These are phyloP conservation scores for Poteriospumella lacustris DNA, from an alignment of 108 stramenopile species.

Conservation along the genomic window DNA sequence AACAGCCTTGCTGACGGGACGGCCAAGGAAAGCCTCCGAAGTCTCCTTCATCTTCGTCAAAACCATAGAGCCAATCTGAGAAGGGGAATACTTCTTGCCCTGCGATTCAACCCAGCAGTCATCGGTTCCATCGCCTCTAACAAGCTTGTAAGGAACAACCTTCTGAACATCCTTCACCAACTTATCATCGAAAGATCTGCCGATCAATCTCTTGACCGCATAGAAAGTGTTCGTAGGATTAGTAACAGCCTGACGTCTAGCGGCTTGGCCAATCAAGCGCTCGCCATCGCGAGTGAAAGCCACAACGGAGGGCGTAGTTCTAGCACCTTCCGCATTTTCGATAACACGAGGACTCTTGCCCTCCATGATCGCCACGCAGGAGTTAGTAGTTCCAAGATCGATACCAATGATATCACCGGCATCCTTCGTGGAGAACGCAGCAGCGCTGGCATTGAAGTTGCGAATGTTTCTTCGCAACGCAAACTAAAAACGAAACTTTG, in stretches of 20 bases:
- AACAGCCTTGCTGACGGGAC: slow-evolving; percentile 90
- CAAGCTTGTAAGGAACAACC: slow-evolving; percentile 94
- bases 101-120: slow-evolving; percentile 95
- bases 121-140: slow-evolving; percentile 76
- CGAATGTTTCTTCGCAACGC: too few species aligned
- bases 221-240: slow-evolving; percentile 98
- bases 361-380: slow-evolving; percentile 98
- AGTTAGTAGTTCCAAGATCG: slow-evolving; percentile 99
- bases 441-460: not conserved
- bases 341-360: slow-evolving; percentile 95
- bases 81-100: slow-evolving; percentile 87
- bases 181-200: slow-evolving; percentile 76
- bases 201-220: slow-evolving; percentile 97
- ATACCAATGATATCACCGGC: slow-evolving; percentile 95
- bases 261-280: slow-evolving; percentile 92
- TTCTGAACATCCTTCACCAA: slow-evolving; percentile 84
- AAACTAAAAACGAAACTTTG: too few species aligned
- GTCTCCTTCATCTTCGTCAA: slow-evolving; percentile 99
- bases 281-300: slow-evolving; percentile 80
- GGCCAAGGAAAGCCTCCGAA: slow-evolving; percentile 90
- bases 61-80: slow-evolving; percentile 97
- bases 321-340: slow-evolving; percentile 97
- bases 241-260: slow-evolving; percentile 95
- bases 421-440: not conserved
- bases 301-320: slow-evolving; percentile 96